Percentiles rank a stretch among this genome's conserved stretches.
These are phyloP conservation scores for Oemleria cerasiformis DNA, from an alignment of 306 rosid species.

Conservation along the genomic window DNA sequence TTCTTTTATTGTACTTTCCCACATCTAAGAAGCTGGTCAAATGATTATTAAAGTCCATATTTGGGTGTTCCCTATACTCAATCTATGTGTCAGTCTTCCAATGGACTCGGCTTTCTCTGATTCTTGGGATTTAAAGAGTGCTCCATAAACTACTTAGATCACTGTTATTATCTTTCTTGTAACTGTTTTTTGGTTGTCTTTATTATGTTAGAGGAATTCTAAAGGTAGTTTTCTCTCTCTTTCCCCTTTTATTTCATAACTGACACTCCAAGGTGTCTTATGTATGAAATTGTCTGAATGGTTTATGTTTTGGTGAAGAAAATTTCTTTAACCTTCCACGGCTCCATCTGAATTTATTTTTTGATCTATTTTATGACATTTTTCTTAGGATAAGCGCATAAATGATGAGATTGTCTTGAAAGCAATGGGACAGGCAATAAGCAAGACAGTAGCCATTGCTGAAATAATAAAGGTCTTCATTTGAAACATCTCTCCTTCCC, in stretches of 20 bases:
- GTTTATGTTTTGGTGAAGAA: not conserved
- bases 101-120: not conserved
- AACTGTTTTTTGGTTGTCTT: not conserved
- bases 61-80: not conserved
- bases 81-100: not conserved
- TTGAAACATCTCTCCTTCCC: not conserved
- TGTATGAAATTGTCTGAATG: not conserved
- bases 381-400: constrained; percentile 71
- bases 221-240: not conserved
- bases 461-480: constrained; percentile 78
- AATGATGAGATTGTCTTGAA: constrained; percentile 84
- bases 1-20: not conserved
- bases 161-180: not conserved
- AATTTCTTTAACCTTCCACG: not conserved
- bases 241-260: not conserved
- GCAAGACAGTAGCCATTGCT: constrained; percentile 92
- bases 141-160: not conserved
- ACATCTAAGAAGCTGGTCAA: not conserved
- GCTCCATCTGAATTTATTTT: constrained; percentile 1
- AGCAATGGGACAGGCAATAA: constrained; percentile 99
- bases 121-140: not conserved
- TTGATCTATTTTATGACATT: constrained; percentile 4
- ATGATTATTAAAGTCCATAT: not conserved
- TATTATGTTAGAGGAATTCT: not conserved
- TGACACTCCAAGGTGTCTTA: no score